These are phyloP conservation scores for Lachnellula hyalina DNA, from an alignment of 2,329 filamentous ascomycete genomes.

Conservation along the genomic window DNA sequence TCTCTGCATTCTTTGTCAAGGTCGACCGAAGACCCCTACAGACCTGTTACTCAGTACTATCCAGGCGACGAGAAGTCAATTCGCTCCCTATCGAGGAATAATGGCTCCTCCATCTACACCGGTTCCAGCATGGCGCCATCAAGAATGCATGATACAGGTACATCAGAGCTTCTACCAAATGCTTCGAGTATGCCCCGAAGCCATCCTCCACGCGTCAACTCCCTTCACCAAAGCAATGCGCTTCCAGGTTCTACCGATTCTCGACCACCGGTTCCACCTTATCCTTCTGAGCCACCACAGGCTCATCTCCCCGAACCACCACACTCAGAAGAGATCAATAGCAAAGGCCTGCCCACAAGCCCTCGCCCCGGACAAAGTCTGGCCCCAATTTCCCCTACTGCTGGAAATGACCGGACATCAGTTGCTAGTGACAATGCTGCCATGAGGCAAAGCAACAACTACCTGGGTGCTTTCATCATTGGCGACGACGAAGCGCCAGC, in stretches of 20 bases:
- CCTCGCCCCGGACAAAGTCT: constrained; percentile 11
- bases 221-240: constrained; percentile 39
- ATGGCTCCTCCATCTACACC: constrained; percentile 44
- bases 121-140: constrained; percentile 33
- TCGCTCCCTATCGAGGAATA: constrained; percentile 41
- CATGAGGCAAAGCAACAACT: constrained; percentile 28
- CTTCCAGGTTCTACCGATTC: constrained; percentile 33
- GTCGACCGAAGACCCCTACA: constrained; percentile 80
- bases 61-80: constrained; percentile 52
- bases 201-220: constrained; percentile 39
- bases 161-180: constrained; percentile 24
- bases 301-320: constrained; percentile 16
- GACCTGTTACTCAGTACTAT: constrained; percentile 54
- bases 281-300: constrained; percentile 20
- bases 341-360: constrained; percentile 20
- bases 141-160: constrained; percentile 20
- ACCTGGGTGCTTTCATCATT: constrained; percentile 26
- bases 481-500: constrained; percentile 4
- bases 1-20: constrained; percentile 82
- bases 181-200: constrained; percentile 24
- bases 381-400: constrained; percentile 8
- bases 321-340: constrained; percentile 8
- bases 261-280: constrained; percentile 24
- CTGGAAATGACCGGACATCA: constrained; percentile 12
- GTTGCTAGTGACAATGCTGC: constrained; percentile 6